Evolutionary conservation across 2,329 filamentous ascomycete genomes (phyloP).

Genomic region (Neonectria sp.): DNA sequence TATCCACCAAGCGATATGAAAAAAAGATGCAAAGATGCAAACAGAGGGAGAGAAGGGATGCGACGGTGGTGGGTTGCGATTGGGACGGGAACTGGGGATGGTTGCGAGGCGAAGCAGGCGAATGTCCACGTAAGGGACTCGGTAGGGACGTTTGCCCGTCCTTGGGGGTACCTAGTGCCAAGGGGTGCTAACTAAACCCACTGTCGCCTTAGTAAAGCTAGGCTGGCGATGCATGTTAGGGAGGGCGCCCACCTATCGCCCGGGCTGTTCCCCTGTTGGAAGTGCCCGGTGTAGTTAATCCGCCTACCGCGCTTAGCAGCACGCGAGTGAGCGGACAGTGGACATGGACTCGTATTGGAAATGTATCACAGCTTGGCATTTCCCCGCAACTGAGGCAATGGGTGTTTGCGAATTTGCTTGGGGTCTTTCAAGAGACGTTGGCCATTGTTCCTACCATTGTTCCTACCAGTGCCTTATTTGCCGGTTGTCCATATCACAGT

Average conservation of each 20-base stretch:
- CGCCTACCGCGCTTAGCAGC: constrained; percentile 25
- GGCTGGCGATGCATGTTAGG: constrained; percentile 15
- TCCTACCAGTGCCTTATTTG: not conserved
- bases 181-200: constrained; percentile 15
- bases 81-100: constrained; percentile 32
- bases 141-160: not conserved
- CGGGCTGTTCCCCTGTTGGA: constrained; percentile 4
- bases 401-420: constrained; percentile 3
- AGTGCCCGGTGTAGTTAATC: constrained; percentile 21
- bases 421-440: not conserved
- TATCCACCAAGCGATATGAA: constrained; percentile 27
- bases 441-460: not conserved
- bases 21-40: constrained; percentile 29
- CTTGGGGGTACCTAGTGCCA: not conserved
- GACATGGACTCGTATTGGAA: constrained; percentile 25
- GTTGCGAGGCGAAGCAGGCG: constrained; percentile 37
- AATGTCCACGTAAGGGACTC: constrained; percentile 49
- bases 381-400: constrained; percentile 20
- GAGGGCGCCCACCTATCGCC: constrained; percentile 21
- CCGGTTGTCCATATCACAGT: not conserved
- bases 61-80: constrained; percentile 36
- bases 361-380: constrained; percentile 24
- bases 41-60: constrained; percentile 29
- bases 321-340: not conserved
- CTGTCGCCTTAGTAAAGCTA: constrained; percentile 23